Evolutionary conservation across 768 basidiomycete species (phyloP).

Genomic region (Pleurotus cornucopiae): DNA sequence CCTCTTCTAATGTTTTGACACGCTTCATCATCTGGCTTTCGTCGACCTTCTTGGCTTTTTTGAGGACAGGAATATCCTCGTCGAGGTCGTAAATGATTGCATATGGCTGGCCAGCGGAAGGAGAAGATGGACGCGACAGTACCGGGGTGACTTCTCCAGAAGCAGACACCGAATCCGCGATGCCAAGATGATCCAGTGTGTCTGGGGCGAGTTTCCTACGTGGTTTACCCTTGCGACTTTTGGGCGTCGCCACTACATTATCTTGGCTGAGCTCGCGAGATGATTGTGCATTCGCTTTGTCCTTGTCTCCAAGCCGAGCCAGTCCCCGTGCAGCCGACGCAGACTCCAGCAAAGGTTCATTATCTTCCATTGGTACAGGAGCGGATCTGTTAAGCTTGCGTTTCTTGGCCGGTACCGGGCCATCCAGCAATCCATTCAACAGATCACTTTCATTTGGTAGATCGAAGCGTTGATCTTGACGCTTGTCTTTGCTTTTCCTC

Average conservation of each 20-base stretch:
- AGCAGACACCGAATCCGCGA: conserved; percentile 47
- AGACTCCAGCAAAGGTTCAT: background rate
- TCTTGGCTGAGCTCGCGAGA: conserved; percentile 56
- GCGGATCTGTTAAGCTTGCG: conserved; percentile 1
- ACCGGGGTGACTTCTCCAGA: conserved; percentile 70
- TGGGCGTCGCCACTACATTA: conserved; percentile 49
- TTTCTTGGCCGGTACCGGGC: background rate
- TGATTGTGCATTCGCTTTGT: conserved; percentile 41
- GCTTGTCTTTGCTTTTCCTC: conserved; percentile 5
- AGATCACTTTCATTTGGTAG: background rate
- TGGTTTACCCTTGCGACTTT: conserved; percentile 53
- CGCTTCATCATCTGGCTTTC: conserved; percentile 69
- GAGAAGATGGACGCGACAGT: conserved; percentile 69
- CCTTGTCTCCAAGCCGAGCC: conserved; percentile 40
- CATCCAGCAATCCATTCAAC: background rate
- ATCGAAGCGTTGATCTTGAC: background rate
- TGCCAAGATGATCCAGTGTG: conserved; percentile 33
- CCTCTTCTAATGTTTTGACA: conserved; percentile 73
- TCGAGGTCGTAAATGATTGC: conserved; percentile 70
- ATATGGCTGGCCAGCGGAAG: conserved; percentile 45
- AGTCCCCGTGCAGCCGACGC: background rate
- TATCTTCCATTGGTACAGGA: background rate
- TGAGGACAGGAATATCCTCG: conserved; percentile 65
- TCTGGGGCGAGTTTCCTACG: conserved; percentile 53
- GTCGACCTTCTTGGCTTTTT: conserved; percentile 74